phyloP scores from a whole-genome alignment of 768 basidiomycete species.

The Tubosaeta sp. region DNA sequence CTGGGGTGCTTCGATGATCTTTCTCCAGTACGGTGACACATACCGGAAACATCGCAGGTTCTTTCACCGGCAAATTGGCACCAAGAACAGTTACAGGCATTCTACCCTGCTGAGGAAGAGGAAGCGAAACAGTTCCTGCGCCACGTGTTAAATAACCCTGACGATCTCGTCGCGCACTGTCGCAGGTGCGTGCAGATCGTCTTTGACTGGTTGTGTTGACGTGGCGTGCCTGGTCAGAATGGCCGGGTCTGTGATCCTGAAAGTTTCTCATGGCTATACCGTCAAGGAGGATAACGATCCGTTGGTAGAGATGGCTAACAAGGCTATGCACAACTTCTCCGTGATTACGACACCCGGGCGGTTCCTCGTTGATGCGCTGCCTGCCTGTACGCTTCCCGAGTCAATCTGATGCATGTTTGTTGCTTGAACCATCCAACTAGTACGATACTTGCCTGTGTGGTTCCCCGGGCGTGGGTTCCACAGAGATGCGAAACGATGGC shows the following conservation, averaged over 20 bases:
- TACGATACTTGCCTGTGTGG: conserved; percentile 19
- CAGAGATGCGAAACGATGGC: conserved; percentile 6
- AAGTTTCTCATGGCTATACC: conserved; percentile 11
- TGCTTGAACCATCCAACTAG: neutral
- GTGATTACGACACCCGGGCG: too few species aligned
- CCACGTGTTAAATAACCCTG: conserved; percentile 1
- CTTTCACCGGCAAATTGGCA: conserved; percentile 7
- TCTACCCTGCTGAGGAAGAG: conserved; percentile 2
- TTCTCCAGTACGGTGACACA: conserved; percentile 9
- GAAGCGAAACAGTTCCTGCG: conserved; percentile 4
- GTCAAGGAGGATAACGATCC: conserved; percentile 31
- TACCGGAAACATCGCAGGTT: conserved; percentile 7
- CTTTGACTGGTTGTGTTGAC: too few species aligned
- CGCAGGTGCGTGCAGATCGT: conserved; percentile 5
- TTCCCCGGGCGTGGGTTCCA: conserved; percentile 17
- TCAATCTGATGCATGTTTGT: neutral
- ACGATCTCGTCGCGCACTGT: conserved; percentile 2
- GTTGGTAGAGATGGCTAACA: conserved; percentile 25
- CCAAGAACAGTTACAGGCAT: conserved; percentile 4
- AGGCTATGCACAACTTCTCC: too few species aligned
- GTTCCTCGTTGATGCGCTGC: conserved; percentile 12
- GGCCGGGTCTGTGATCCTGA: too few species aligned
- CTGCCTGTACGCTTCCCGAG: conserved; percentile 5
- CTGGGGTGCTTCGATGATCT: neutral
- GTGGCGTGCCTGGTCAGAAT: too few species aligned